phyloP scores from a whole-genome alignment of 805 yeast species.

The Candida hungchunana region DNA sequence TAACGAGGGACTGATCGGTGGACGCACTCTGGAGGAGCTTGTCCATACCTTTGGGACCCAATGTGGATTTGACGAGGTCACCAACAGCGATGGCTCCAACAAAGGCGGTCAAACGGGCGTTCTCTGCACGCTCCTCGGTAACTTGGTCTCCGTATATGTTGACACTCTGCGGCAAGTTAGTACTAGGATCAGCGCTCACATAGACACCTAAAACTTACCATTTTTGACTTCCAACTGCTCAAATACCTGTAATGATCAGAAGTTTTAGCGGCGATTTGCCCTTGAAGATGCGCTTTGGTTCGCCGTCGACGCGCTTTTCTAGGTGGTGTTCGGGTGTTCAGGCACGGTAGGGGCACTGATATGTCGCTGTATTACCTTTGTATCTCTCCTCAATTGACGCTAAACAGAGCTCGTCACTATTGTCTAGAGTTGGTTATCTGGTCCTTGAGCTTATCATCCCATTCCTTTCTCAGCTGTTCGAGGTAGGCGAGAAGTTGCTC shows the following conservation, averaged over 20 bases:
- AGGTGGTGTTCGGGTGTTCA: no score
- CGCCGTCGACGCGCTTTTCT: no score
- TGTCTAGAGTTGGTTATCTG: slow-evolving; percentile 51
- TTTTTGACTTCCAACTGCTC: no score
- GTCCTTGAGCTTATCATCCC: slow-evolving; percentile 72
- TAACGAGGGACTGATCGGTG: slow-evolving; percentile 72
- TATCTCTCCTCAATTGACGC: no score
- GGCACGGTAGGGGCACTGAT: no score
- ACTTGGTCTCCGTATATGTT: slow-evolving; percentile 97
- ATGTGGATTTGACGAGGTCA: slow-evolving; percentile 86
- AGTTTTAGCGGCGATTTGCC: no score
- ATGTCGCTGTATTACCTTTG: no score
- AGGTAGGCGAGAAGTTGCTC: slow-evolving; percentile 65
- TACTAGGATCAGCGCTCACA: no score
- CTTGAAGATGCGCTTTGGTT: no score
- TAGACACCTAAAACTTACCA: no score
- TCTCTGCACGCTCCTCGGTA: slow-evolving; percentile 95
- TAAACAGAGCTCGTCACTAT: neutral
- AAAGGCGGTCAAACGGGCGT: slow-evolving; percentile 95
- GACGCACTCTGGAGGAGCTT: slow-evolving; percentile 85
- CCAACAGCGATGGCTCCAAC: slow-evolving; percentile 99
- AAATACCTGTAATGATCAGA: no score
- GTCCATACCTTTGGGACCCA: slow-evolving; percentile 99
- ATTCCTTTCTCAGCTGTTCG: slow-evolving; percentile 50
- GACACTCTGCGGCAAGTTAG: slow-evolving; percentile 41